Base-by-base conservation (phyloP, 768 basidiomycete species). In the Suillus subluteus region DNA sequence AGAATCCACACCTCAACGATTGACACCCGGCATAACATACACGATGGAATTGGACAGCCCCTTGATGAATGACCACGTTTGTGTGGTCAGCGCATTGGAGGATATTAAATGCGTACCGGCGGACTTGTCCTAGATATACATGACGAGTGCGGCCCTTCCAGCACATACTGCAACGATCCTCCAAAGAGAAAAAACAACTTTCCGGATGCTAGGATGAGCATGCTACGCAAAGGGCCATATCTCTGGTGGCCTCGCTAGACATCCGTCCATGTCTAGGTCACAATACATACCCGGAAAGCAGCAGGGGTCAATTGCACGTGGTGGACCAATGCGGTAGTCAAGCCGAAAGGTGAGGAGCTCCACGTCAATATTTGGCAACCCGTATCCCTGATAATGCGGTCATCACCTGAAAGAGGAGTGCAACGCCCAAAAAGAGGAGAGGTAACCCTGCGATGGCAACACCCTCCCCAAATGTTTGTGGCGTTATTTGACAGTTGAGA, bases 1-100 rank as follows among this genome's bases (percentile, higher is more conserved):
- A 75, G 32, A 1, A 62, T 35, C 74, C 76, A 76, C 16, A 68
- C 70, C 16, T 4, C 3, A 46, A 46, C 1, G 4, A 21, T 9
- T 9, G 23, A 2, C 11, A 48, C 9, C 46, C 8, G 46, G n/a
- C 3, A 44, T 7, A 4, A 0, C 2, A 44, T 75, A 77, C 1
- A 66, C 67, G 40, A 74, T 4, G 41, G 70, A 41, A 58, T 74
- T 66, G 0, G 72, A 71, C 54, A 4, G 4, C 26, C 26, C 26
- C 26, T 26, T 26, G 26, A 26, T 26, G 50, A 78, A 76, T 9
- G 76, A 48, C 76, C 76, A 76, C 6, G 70, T 67, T 9, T 41
- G 15, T 1, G 1, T 2, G 6, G 35, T 58, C 6, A 37, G 21
- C 35, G 21, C 35, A 21, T 6, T 1, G n/a, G n/a, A 3, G 1